Conservation (phyloP, 176 grass and related monocot genomes). For the Microstegium vimineum region DNA sequence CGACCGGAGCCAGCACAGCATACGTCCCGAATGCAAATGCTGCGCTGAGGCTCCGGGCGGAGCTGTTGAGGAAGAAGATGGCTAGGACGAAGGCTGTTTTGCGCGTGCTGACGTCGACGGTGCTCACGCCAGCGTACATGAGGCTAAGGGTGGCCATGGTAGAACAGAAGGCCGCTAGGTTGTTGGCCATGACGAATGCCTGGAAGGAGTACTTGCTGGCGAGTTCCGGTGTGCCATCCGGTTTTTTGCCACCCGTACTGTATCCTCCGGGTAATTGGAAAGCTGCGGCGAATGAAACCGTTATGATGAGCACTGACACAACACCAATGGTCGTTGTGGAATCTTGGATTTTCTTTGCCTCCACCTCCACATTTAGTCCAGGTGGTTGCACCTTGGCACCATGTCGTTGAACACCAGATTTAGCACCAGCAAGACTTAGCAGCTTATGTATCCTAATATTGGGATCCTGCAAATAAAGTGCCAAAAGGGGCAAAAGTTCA, state of each 20-base stretch:
- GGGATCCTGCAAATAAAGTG: no score
- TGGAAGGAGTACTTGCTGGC: neutral
- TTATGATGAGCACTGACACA: slow-evolving; percentile 28
- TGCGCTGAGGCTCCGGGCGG: neutral
- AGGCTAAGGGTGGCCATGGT: slow-evolving; percentile 24
- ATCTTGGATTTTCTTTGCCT: slow-evolving; percentile 3
- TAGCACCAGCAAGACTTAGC: no score
- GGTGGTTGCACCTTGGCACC: no score
- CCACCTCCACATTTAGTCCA: no score
- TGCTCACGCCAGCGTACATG: slow-evolving; percentile 38
- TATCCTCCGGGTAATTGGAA: slow-evolving; percentile 5
- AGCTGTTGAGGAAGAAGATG: slow-evolving; percentile 24
- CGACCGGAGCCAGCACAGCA: neutral
- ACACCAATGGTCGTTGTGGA: slow-evolving; percentile 31
- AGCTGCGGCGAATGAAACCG: slow-evolving; percentile 11
- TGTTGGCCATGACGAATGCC: slow-evolving; percentile 7
- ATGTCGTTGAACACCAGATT: no score
- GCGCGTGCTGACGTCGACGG: slow-evolving; percentile 9
- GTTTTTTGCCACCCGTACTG: neutral
- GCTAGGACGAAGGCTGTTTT: neutral
- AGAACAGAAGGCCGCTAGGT: neutral
- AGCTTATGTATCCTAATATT: no score
- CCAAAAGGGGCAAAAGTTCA: no score
- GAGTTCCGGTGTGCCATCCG: neutral
- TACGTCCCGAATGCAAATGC: neutral